phyloP scores from a whole-genome alignment of 1,284 basidiomycete species.

The Naganishia liquefaciens region DNA sequence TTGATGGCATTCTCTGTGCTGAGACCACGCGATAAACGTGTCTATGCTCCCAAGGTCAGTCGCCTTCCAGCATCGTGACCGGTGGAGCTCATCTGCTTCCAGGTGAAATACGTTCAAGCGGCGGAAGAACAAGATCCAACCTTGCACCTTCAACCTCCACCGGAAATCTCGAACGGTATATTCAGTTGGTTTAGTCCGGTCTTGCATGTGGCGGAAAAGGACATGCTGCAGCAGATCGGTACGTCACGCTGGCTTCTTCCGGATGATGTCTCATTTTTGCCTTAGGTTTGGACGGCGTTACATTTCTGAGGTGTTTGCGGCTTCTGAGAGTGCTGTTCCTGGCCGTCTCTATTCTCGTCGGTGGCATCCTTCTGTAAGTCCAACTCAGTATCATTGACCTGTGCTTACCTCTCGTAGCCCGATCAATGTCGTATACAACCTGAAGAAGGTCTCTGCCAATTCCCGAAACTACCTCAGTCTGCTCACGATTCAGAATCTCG shows the following conservation, averaged over 20 bases:
- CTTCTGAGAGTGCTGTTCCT: constrained; percentile 70
- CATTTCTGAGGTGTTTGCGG: constrained; percentile 87
- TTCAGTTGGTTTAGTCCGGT: constrained; percentile 89
- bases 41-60: constrained; percentile 57
- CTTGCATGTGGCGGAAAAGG: constrained; percentile 76
- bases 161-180: constrained; percentile 72
- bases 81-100: background rate
- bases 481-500: constrained; percentile 75
- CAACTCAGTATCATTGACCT: background rate
- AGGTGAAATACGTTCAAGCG: constrained; percentile 34
- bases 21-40: constrained; percentile 65
- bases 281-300: constrained; percentile 78
- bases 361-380: constrained; percentile 32
- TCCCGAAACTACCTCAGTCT: constrained; percentile 65
- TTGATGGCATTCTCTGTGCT: constrained; percentile 72
- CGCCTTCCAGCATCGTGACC: too few relatives aligned
- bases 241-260: constrained; percentile 3
- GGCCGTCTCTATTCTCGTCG: constrained; percentile 29
- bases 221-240: constrained; percentile 83
- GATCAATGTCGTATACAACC: constrained; percentile 63
- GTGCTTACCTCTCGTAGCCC: constrained; percentile 31
- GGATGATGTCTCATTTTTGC: background rate
- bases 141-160: constrained; percentile 40
- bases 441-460: constrained; percentile 60
- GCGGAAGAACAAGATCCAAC: constrained; percentile 29